Evolutionary conservation across 163 green algal genomes (phyloP), one percentile per base, ranked within the genome.

Genomic region (Chlorella variabilis): DNA sequence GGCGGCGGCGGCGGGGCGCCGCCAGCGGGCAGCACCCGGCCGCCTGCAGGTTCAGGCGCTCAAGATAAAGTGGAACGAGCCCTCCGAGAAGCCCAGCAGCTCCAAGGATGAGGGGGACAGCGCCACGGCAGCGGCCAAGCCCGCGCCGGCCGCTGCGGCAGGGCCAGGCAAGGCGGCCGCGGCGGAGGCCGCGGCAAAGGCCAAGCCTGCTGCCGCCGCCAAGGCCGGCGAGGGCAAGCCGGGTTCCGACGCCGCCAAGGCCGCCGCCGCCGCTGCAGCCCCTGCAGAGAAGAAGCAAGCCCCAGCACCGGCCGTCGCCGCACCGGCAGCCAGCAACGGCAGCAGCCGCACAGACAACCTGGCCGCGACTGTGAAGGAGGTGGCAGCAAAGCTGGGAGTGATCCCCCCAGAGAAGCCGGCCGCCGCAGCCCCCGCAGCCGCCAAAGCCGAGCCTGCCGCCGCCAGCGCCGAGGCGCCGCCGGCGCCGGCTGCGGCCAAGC

Each of bases 1-100:
- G 34, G 36, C 51, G 27, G 33, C 71, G 34, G 18, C 29, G 29
- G 36, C 66, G 20, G 20, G 66, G 38, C n/a, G n/a, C n/a, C 34
- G 71, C 25, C 71, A 61, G 17, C 7, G 71, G 34, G 5, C 33
- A 33, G 51, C 17, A 31, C 27, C 71, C 34, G 49, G 71, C 13
- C 15, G 17, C 9, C 34, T 78, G 51, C 71, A 33, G 25, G 71
- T 78, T 7, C 71, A 67, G 34, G 71, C 71, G 1, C 51, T 78
- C 8, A 78, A 78, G 51, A 67, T 78, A 21, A 78, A 78, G 34
- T 78, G 69, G 69, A 77, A 77, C 69, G 48, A 56, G 34, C 31
- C 49, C 9, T 27, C 45, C 1, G 71, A 68, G 51, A 78, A 56
- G 51, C 25, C 51, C 23, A 51, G 51, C 33, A 67, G 34, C 71